Conservation (phyloP, 2,329 filamentous ascomycete species). For the Verticillium isaacii region DNA sequence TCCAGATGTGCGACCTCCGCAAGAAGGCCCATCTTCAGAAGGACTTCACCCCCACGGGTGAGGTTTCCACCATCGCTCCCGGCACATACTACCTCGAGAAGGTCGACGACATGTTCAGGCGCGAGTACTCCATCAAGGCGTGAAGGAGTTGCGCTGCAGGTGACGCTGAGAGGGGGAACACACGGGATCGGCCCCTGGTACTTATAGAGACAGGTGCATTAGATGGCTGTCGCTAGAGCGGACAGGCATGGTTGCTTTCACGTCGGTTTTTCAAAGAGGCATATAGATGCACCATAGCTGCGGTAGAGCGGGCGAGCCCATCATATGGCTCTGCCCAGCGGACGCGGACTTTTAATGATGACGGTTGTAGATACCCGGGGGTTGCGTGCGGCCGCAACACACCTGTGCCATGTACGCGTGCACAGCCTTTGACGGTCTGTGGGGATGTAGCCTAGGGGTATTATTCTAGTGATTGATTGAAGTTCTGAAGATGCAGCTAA, state of each 20-base stretch:
- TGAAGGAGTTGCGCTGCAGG: conserved; percentile 30
- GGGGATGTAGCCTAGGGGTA: too few relatives aligned
- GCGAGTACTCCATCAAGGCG: conserved; percentile 71
- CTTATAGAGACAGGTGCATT: conserved; percentile 12
- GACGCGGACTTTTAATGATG: neutral
- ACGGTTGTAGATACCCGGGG: neutral
- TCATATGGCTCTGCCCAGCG: neutral
- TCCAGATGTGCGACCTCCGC: conserved; percentile 68
- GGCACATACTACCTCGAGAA: conserved; percentile 76
- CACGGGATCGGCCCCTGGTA: neutral
- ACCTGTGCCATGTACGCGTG: neutral
- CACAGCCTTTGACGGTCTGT: too few relatives aligned
- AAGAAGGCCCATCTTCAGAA: conserved; percentile 83
- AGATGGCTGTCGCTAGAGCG: neutral
- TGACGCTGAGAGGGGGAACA: neutral
- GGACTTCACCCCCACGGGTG: conserved; percentile 67
- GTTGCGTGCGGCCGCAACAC: neutral
- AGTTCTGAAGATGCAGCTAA: too few relatives aligned
- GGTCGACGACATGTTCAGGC: conserved; percentile 83
- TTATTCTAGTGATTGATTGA: too few relatives aligned
- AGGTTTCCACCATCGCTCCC: conserved; percentile 57
- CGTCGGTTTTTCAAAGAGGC: neutral
- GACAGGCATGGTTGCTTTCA: neutral
- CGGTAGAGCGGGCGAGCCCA: neutral
- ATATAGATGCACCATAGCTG: neutral